Evolutionary conservation across 768 basidiomycete genomes (phyloP).

Genomic region (Russula dissimulans): DNA sequence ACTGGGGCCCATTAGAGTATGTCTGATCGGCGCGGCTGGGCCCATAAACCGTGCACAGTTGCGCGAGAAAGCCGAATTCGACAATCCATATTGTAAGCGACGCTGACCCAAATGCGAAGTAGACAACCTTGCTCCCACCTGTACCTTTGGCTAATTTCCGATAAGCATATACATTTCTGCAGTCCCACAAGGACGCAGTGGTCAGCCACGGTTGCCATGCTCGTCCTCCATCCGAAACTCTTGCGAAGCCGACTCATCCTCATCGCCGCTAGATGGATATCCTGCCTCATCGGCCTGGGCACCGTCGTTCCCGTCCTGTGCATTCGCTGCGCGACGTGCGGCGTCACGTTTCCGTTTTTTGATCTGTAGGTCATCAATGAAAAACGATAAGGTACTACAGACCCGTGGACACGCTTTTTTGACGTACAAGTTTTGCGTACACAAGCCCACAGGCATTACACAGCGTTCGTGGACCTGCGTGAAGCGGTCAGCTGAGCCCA

Average conservation of each 20-base stretch:
- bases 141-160: background rate
- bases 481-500: conserved; percentile 18
- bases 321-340: conserved; percentile 12
- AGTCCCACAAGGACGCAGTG: conserved; percentile 2
- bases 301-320: conserved; percentile 8
- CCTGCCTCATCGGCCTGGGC: conserved; percentile 9
- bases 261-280: conserved; percentile 18
- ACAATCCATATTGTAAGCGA: conserved; percentile 21
- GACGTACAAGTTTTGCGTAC: conserved; percentile 68
- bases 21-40: conserved; percentile 18
- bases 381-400: conserved; percentile 2
- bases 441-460: conserved; percentile 85
- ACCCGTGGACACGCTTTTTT: conserved; percentile 3
- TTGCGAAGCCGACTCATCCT: conserved; percentile 21
- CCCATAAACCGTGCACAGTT: conserved; percentile 14
- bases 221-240: conserved; percentile 19
- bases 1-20: conserved; percentile 18
- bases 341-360: conserved; percentile 21
- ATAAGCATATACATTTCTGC: conserved; percentile 8
- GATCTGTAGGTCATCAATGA: conserved; percentile 11
- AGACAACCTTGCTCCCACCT: conserved; percentile 15
- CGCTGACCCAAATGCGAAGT: conserved; percentile 23
- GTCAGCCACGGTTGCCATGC: conserved; percentile 12
- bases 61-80: conserved; percentile 11
- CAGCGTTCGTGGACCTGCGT: conserved; percentile 64